phyloP scores from a whole-genome alignment of 2,329 filamentous ascomycete species.

The Chaetothyriales sp. region DNA sequence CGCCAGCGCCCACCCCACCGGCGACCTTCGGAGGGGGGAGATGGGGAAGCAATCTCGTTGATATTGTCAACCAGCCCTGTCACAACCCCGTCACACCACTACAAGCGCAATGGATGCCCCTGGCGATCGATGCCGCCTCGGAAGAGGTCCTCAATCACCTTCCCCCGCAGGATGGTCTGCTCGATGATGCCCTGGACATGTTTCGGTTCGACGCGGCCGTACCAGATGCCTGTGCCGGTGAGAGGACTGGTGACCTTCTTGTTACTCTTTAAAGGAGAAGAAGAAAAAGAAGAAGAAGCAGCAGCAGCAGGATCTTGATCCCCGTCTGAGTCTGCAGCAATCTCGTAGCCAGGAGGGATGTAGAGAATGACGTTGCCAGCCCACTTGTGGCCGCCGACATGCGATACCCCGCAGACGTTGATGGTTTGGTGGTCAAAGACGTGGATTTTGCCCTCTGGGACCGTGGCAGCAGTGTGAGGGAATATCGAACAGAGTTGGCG shows the following conservation, averaged over 20 bases:
- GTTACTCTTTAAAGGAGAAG: not conserved
- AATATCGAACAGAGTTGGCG: constrained; percentile 1
- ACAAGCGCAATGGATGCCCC: constrained; percentile 70
- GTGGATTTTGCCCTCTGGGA: not conserved
- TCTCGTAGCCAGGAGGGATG: constrained; percentile 21
- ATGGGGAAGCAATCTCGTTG: no score
- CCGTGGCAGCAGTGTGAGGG: not conserved
- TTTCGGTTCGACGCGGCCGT: constrained; percentile 70
- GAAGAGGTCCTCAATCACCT: constrained; percentile 70
- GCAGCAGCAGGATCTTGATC: constrained; percentile 13
- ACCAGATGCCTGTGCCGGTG: constrained; percentile 52
- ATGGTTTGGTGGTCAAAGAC: constrained; percentile 4
- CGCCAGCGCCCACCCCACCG: no score
- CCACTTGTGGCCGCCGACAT: constrained; percentile 90
- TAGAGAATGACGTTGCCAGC: constrained; percentile 84
- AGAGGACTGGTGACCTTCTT: constrained; percentile 4
- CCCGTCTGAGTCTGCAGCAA: not conserved
- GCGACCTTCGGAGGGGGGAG: no score
- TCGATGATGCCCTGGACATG: constrained; percentile 80
- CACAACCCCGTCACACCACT: not conserved
- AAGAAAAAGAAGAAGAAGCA: not conserved
- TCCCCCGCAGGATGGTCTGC: constrained; percentile 76
- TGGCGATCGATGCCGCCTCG: constrained; percentile 70
- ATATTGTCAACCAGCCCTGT: no score
- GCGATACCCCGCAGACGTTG: constrained; percentile 46